Evolutionary conservation across 2,329 filamentous ascomycete genomes (phyloP).

Genomic region (Fusarium nisikadoi): DNA sequence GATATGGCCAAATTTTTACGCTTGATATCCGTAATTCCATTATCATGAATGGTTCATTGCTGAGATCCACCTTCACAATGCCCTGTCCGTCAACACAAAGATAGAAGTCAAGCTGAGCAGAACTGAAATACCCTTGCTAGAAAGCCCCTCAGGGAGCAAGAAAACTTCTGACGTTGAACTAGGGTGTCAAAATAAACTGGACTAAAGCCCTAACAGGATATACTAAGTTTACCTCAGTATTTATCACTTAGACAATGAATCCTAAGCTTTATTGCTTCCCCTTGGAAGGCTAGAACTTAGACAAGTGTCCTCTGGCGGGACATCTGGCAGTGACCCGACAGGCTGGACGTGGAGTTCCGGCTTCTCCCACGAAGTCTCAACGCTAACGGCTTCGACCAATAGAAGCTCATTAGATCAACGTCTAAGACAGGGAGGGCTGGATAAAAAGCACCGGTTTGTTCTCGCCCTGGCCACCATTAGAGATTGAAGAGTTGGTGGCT

Average conservation of each 20-base stretch:
- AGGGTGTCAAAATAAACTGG: too few relatives aligned
- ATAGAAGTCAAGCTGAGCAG: constrained; percentile 11
- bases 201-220: too few relatives aligned
- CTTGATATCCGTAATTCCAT: constrained; percentile 10
- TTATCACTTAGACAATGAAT: too few relatives aligned
- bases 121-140: constrained; percentile 13
- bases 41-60: background rate
- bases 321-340: constrained; percentile 46
- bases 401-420: constrained; percentile 5
- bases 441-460: constrained; percentile 47
- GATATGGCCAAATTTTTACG: constrained; percentile 15
- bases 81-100: background rate
- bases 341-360: constrained; percentile 46
- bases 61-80: constrained; percentile 19
- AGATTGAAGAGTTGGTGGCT: constrained; percentile 29
- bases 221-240: too few relatives aligned
- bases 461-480: constrained; percentile 44
- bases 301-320: constrained; percentile 31
- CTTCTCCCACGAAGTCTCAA: constrained; percentile 45
- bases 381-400: constrained; percentile 30
- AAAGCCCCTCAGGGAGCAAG: background rate
- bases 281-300: constrained; percentile 1
- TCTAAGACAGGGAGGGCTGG: constrained; percentile 33
- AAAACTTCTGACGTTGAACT: too few relatives aligned
- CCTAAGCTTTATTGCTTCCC: too few relatives aligned